phyloP scores from a whole-genome alignment of 2,329 filamentous ascomycete genomes.

The Endoconidiophora polonica region DNA sequence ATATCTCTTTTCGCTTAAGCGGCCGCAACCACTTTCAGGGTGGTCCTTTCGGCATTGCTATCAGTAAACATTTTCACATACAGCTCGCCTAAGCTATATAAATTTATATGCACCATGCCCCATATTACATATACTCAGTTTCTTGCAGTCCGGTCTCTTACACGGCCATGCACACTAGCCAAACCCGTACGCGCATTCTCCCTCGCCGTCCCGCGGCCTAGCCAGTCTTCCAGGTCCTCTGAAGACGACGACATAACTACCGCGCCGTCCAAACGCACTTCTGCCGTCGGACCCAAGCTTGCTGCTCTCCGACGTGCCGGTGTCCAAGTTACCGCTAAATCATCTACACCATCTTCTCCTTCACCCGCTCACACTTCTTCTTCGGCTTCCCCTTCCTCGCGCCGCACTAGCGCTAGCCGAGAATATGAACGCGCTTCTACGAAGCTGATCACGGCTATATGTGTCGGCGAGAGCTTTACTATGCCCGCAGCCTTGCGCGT shows the following conservation, averaged over 20 bases:
- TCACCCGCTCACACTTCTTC: not conserved
- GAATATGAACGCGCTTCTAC: no score
- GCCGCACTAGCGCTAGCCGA: not conserved
- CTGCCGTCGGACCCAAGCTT: slow-evolving; percentile 4
- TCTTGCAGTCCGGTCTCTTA: no score
- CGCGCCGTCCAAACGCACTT: slow-evolving; percentile 1
- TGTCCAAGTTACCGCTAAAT: no score
- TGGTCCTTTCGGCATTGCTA: no score
- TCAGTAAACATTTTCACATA: no score
- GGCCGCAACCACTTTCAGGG: no score
- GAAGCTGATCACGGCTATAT: slow-evolving; percentile 36
- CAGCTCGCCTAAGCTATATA: no score
- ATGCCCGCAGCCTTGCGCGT: slow-evolving; percentile 44
- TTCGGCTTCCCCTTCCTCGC: not conserved
- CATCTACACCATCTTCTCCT: no score
- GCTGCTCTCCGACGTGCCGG: slow-evolving; percentile 10
- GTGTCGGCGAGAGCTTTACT: slow-evolving; percentile 46
- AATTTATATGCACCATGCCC: no score
- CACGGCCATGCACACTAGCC: no score
- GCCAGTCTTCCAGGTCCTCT: not conserved
- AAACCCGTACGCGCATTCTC: not conserved
- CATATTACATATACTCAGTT: no score
- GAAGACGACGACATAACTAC: not conserved
- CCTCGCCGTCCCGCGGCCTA: not conserved
- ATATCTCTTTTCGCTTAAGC: no score